Percentiles rank a stretch among this genome's conserved stretches.
Conservation (phyloP, 352 stramenopile genomes). For the Globisporangium lucens region DNA sequence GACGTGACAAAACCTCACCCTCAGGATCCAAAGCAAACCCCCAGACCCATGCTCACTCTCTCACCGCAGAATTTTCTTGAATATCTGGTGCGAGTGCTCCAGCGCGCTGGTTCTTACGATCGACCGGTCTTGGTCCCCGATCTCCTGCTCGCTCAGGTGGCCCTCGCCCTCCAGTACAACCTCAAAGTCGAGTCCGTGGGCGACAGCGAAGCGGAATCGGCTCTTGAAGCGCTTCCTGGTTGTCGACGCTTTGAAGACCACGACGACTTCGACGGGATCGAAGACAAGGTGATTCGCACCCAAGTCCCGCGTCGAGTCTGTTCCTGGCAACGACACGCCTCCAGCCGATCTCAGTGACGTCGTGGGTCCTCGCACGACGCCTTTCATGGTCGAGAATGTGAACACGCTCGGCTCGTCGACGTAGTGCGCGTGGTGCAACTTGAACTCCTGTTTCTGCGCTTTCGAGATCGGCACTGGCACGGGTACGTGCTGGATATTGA, state of each 20-base stretch:
- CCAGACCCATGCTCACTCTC: neutral
- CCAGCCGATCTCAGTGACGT: slow-evolving; percentile 50
- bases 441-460: slow-evolving; percentile 55
- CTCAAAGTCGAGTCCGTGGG: slow-evolving; percentile 60
- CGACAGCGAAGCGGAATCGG: slow-evolving; percentile 66
- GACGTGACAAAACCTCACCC: neutral
- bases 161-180: slow-evolving; percentile 67
- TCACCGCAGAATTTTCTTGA: slow-evolving; percentile 28
- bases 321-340: slow-evolving; percentile 30
- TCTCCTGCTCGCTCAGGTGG: slow-evolving; percentile 50
- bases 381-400: slow-evolving; percentile 38
- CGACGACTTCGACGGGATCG: slow-evolving; percentile 35
- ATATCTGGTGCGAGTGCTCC: slow-evolving; percentile 52
- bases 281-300: slow-evolving; percentile 35
- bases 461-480: slow-evolving; percentile 46
- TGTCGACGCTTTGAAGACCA: slow-evolving; percentile 47
- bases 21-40: neutral
- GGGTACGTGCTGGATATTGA: slow-evolving; percentile 55
- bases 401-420: slow-evolving; percentile 64
- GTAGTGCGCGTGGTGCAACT: slow-evolving; percentile 45
- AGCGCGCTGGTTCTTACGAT: slow-evolving; percentile 38
- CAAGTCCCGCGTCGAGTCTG: slow-evolving; percentile 38
- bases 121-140: slow-evolving; percentile 46
- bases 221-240: slow-evolving; percentile 47
- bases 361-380: slow-evolving; percentile 52